phyloP scores from a whole-genome alignment of 1,139 yeast species.

The Diutina ranongensis region DNA sequence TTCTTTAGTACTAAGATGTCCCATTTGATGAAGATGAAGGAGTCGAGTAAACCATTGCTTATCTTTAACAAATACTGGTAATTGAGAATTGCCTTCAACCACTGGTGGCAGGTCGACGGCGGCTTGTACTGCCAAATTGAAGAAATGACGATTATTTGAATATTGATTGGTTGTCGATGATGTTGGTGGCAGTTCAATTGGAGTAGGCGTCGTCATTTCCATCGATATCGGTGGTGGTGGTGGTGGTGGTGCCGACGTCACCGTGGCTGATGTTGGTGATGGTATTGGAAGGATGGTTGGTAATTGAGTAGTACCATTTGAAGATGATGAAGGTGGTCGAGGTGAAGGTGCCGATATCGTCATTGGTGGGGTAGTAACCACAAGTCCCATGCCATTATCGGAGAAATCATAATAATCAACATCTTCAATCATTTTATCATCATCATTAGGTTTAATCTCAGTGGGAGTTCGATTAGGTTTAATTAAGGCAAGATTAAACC shows the following conservation, averaged over 20 bases:
- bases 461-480: background rate
- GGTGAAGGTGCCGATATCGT: background rate
- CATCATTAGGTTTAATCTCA: background rate
- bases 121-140: background rate
- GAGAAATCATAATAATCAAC: background rate
- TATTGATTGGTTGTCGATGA: background rate
- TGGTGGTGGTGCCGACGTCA: too few species aligned
- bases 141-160: background rate
- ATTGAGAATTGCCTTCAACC: constrained; percentile 9
- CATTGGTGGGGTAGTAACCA: background rate
- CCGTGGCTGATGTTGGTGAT: too few species aligned
- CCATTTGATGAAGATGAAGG: constrained; percentile 20
- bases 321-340: background rate
- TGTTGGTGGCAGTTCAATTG: background rate
- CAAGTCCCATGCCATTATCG: background rate
- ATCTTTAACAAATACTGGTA: constrained; percentile 25
- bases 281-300: background rate
- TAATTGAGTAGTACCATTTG: background rate
- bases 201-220: too few species aligned
- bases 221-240: too few species aligned
- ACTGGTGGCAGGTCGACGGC: constrained; percentile 1
- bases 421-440: too few species aligned
- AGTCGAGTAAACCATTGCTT: constrained; percentile 31
- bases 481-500: background rate
- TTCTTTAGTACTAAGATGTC: constrained; percentile 20